Percentiles rank a stretch among this genome's conserved stretches.
Evolutionary conservation across 2,329 filamentous ascomycete species (phyloP).

Genomic region (Arachnopeziza araneosa): DNA sequence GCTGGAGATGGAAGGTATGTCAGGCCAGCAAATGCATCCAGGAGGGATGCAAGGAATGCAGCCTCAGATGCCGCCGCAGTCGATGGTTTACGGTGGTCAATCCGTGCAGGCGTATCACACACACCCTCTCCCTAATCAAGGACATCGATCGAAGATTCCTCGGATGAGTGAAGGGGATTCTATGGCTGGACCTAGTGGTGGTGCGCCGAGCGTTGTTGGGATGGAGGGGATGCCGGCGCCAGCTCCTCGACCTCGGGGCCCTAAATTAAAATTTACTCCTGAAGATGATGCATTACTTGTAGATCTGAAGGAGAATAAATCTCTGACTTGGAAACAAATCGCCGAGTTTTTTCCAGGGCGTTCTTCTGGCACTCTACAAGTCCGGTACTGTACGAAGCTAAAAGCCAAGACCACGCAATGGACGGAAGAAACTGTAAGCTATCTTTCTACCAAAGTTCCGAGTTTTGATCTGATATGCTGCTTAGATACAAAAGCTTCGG

Average conservation of each 20-base stretch:
- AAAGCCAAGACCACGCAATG: slow-evolving; percentile 91
- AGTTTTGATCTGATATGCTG: slow-evolving; percentile 19
- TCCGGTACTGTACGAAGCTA: slow-evolving; percentile 90
- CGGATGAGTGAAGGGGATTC: slow-evolving; percentile 47
- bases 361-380: slow-evolving; percentile 85
- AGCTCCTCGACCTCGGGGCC: slow-evolving; percentile 73
- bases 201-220: slow-evolving; percentile 79
- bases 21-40: slow-evolving; percentile 36
- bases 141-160: slow-evolving; percentile 62
- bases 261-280: slow-evolving; percentile 89
- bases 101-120: slow-evolving; percentile 54
- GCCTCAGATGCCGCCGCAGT: slow-evolving; percentile 51
- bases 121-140: slow-evolving; percentile 72
- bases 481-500: slow-evolving; percentile 69
- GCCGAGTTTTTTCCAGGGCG: slow-evolving; percentile 91
- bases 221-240: slow-evolving; percentile 82
- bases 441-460: background rate
- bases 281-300: slow-evolving; percentile 86
- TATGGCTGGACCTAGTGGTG: slow-evolving; percentile 38
- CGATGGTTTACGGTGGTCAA: slow-evolving; percentile 40
- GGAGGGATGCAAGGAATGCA: slow-evolving; percentile 38
- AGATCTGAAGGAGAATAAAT: slow-evolving; percentile 90
- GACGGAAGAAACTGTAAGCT: slow-evolving; percentile 84
- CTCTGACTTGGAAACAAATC: slow-evolving; percentile 95
- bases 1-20: slow-evolving; percentile 38